Evolutionary conservation across 108 stramenopile genomes (phyloP).

Genomic region (Cylindrotheca closterium): DNA sequence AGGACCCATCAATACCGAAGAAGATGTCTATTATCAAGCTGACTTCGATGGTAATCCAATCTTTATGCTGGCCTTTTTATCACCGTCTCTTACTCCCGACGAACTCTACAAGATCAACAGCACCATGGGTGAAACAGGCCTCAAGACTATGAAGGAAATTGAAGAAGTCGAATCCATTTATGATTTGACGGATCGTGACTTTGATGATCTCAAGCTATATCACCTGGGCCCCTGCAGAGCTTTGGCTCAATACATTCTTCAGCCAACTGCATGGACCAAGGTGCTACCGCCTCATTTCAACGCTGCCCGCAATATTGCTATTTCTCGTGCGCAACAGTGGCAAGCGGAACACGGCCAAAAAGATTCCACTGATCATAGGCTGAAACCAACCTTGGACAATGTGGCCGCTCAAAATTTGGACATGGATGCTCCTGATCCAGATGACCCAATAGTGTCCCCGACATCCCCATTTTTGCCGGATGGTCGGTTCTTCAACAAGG

Average conservation of each 20-base stretch:
- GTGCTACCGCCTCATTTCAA: constrained; percentile 82
- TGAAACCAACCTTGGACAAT: background rate
- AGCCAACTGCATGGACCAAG: constrained; percentile 81
- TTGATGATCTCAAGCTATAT: constrained; percentile 84
- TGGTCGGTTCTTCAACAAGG: background rate
- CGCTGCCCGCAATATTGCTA: constrained; percentile 62
- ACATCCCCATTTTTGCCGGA: background rate
- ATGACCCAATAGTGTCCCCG: background rate
- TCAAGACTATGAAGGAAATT: constrained; percentile 66
- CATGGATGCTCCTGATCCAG: constrained; percentile 1
- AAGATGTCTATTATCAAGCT: constrained; percentile 85
- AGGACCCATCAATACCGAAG: constrained; percentile 86
- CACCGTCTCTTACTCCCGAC: constrained; percentile 72
- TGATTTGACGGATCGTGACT: constrained; percentile 79
- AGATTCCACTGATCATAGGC: constrained; percentile 5
- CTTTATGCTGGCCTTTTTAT: constrained; percentile 84
- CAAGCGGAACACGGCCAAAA: background rate
- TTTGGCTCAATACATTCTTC: constrained; percentile 75
- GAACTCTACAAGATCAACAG: constrained; percentile 73
- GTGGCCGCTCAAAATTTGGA: background rate
- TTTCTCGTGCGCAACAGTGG: constrained; percentile 61
- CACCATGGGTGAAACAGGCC: constrained; percentile 26
- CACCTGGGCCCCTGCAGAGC: constrained; percentile 87
- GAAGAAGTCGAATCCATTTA: constrained; percentile 83
- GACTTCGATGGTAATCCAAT: constrained; percentile 86